phyloP scores from a whole-genome alignment of 106 monocot genomes.

The Cymbidium sinense region DNA sequence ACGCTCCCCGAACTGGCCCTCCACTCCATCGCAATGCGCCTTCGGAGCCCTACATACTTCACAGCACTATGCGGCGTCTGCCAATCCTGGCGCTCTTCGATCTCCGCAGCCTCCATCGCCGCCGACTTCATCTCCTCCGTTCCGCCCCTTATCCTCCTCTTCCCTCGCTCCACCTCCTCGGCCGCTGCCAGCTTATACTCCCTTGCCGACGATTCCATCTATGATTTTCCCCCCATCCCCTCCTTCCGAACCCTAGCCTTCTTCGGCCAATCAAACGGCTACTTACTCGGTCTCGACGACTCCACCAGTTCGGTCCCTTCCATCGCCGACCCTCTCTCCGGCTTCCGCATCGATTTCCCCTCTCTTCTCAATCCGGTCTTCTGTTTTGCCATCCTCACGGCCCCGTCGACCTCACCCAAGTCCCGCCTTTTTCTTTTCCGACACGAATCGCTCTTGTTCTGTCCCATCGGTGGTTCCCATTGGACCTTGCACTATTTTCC shows the following conservation, averaged over 20 bases:
- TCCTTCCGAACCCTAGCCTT: background rate
- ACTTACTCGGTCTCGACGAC: background rate
- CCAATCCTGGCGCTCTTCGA: background rate
- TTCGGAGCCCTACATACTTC: background rate
- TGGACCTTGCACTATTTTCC: background rate
- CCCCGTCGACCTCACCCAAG: background rate
- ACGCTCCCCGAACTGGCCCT: background rate
- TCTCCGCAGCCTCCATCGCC: background rate
- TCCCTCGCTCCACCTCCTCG: background rate
- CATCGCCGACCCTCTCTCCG: background rate
- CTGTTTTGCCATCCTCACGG: background rate
- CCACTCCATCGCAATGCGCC: background rate
- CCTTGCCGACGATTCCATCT: background rate
- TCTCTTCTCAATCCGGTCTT: background rate
- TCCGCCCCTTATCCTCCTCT: background rate
- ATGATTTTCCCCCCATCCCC: background rate
- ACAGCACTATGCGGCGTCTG: background rate
- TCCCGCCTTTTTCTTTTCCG: background rate
- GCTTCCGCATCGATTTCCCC: background rate
- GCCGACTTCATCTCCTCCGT: background rate
- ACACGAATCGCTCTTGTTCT: background rate
- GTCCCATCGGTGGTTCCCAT: background rate
- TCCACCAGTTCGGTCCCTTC: background rate
- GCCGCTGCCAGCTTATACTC: background rate
- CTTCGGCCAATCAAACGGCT: background rate